These are phyloP conservation scores for Phytophthora tentaculata DNA, from an alignment of 352 stramenopile species.

Conservation along the genomic window DNA sequence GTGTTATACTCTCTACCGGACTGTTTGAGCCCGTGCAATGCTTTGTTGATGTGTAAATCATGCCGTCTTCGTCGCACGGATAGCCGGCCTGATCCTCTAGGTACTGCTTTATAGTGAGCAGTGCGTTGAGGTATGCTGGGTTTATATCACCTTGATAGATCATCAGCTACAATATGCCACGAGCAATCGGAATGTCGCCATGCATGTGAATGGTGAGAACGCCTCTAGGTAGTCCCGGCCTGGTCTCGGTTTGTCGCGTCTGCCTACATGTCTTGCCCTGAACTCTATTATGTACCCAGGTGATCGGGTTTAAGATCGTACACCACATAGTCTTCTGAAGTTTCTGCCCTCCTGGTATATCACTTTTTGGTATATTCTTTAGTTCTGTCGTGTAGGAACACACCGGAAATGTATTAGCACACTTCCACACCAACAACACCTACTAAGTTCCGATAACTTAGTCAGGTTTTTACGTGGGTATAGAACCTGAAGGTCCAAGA, in stretches of 20 bases:
- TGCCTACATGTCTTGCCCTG: neutral
- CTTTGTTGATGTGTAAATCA: slow-evolving; percentile 4
- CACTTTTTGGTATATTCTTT: neutral
- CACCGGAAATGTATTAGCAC: too few species aligned
- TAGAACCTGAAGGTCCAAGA: too few species aligned
- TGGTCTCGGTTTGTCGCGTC: neutral
- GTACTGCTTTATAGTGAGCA: neutral
- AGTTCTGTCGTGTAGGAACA: too few species aligned
- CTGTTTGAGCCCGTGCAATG: neutral
- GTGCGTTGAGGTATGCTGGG: slow-evolving; percentile 1
- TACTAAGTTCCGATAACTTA: too few species aligned
- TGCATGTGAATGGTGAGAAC: slow-evolving; percentile 2
- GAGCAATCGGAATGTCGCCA: slow-evolving; percentile 18
- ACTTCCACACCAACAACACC: too few species aligned
- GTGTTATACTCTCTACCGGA: slow-evolving; percentile 7
- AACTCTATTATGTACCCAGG: neutral
- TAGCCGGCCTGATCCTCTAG: neutral
- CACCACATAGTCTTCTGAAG: neutral
- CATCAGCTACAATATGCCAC: neutral
- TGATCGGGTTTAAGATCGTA: neutral
- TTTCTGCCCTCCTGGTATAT: neutral
- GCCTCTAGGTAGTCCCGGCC: slow-evolving; percentile 3
- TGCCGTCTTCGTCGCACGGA: neutral
- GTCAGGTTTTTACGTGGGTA: too few species aligned
- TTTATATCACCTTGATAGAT: slow-evolving; percentile 9